Percentiles rank a stretch among this genome's conserved stretches.
phyloP scores from a whole-genome alignment of 1,139 yeast genomes.

The Zygotorulaspora mrakii region DNA sequence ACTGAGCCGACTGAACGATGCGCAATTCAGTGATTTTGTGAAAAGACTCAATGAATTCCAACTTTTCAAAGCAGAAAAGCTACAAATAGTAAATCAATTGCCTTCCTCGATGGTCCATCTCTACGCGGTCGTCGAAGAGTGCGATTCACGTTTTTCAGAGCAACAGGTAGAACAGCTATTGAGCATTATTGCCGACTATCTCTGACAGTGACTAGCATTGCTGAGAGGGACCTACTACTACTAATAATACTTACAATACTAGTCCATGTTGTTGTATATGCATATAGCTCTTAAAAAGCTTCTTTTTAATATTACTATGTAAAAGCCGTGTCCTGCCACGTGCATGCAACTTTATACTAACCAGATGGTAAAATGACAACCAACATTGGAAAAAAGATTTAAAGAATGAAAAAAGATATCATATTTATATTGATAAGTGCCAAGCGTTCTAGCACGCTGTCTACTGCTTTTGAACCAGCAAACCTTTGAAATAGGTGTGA shows the following conservation, averaged over 20 bases:
- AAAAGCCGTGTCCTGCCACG: background rate
- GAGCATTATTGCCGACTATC: slow-evolving; percentile 14
- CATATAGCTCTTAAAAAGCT: background rate
- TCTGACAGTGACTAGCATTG: background rate
- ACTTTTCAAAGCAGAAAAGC: slow-evolving; percentile 76
- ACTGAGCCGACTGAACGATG: slow-evolving; percentile 34
- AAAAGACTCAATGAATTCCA: slow-evolving; percentile 49
- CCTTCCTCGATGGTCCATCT: slow-evolving; percentile 78
- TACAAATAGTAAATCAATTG: slow-evolving; percentile 76
- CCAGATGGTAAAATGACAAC: background rate
- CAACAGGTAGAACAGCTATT: slow-evolving; percentile 53
- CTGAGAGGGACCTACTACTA: background rate
- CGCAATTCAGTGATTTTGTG: slow-evolving; percentile 53
- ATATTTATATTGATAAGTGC: background rate
- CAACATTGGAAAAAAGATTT: background rate
- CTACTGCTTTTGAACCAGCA: background rate
- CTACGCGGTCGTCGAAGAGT: slow-evolving; percentile 82
- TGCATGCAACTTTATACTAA: slow-evolving; percentile 1
- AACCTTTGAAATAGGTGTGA: too few relatives aligned
- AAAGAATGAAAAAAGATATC: background rate
- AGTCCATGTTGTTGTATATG: background rate
- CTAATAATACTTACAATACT: background rate
- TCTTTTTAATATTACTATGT: background rate
- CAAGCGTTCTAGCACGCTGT: background rate
- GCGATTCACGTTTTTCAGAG: slow-evolving; percentile 74